Conservation (phyloP, 257 asterid genomes). For the Rehmannia glutinosa region DNA sequence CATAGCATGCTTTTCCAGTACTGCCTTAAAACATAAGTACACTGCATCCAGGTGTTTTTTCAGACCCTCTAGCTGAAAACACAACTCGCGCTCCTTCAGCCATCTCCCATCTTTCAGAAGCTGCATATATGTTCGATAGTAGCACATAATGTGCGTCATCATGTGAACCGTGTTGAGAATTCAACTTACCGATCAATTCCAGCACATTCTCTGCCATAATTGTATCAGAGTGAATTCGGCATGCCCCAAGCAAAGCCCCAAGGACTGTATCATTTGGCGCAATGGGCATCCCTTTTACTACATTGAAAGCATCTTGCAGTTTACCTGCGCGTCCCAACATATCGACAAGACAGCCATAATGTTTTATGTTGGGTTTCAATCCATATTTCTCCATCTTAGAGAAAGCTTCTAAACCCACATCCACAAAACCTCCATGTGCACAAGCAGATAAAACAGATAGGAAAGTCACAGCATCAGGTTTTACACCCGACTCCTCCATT, state of each 20-base stretch:
- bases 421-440: slow-evolving; percentile 71
- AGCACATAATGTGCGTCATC: slow-evolving; percentile 46
- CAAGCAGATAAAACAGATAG: slow-evolving; percentile 72
- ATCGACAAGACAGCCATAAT: slow-evolving; percentile 74
- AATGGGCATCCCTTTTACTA: slow-evolving; percentile 59
- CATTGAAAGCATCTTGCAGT: slow-evolving; percentile 51
- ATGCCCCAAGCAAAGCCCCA: slow-evolving; percentile 79
- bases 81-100: slow-evolving; percentile 52
- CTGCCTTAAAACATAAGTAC: slow-evolving; percentile 29
- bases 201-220: slow-evolving; percentile 40
- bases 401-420: slow-evolving; percentile 60
- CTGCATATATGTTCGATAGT: slow-evolving; percentile 63
- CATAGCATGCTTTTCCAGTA: too few relatives aligned
- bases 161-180: slow-evolving; percentile 1
- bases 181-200: slow-evolving; percentile 32
- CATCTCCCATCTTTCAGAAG: slow-evolving; percentile 76
- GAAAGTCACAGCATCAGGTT: slow-evolving; percentile 56
- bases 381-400: slow-evolving; percentile 55
- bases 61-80: slow-evolving; percentile 38
- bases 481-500: slow-evolving; percentile 51
- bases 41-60: slow-evolving; percentile 58
- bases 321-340: slow-evolving; percentile 77
- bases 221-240: slow-evolving; percentile 47
- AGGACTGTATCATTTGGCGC: slow-evolving; percentile 52
- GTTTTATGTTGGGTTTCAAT: slow-evolving; percentile 50